Percentiles rank a stretch among this genome's conserved stretches.
Evolutionary conservation across 1,139 yeast species (phyloP).

Genomic region (Geotrichum klebahnii): DNA sequence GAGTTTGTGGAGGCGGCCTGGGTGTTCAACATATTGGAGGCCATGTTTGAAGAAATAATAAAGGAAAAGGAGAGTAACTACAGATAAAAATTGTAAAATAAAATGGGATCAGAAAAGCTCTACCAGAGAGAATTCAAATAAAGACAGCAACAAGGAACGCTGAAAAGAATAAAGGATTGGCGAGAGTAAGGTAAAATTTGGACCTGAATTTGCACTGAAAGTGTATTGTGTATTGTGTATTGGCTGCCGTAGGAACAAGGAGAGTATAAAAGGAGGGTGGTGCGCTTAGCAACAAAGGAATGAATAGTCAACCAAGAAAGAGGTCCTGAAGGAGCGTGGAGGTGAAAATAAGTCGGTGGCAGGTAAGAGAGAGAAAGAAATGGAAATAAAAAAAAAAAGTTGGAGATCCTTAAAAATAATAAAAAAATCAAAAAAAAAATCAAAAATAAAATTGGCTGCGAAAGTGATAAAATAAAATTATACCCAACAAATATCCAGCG

Average conservation of each 20-base stretch:
- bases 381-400: not conserved
- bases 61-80: not conserved
- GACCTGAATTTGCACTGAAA: not conserved
- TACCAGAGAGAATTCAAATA: conserved; percentile 18
- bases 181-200: no score
- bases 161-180: not conserved
- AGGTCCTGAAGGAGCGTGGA: not conserved
- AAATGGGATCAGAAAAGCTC: conserved; percentile 8
- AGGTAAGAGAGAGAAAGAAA: conserved; percentile 6
- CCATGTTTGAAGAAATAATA: not conserved
- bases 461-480: no score
- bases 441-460: not conserved
- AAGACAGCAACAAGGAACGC: not conserved
- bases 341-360: conserved; percentile 1
- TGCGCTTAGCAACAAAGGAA: no score
- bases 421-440: conserved; percentile 1
- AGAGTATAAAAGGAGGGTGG: conserved; percentile 9
- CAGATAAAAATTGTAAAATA: not conserved
- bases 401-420: not conserved
- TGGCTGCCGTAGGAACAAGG: not conserved
- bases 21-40: not conserved
- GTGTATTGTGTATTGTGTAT: no score
- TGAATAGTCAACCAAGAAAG: not conserved
- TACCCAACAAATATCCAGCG: no score
- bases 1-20: not conserved